Conservation (phyloP, 1,284 basidiomycete species). For the Apiotrichum brassicae region DNA sequence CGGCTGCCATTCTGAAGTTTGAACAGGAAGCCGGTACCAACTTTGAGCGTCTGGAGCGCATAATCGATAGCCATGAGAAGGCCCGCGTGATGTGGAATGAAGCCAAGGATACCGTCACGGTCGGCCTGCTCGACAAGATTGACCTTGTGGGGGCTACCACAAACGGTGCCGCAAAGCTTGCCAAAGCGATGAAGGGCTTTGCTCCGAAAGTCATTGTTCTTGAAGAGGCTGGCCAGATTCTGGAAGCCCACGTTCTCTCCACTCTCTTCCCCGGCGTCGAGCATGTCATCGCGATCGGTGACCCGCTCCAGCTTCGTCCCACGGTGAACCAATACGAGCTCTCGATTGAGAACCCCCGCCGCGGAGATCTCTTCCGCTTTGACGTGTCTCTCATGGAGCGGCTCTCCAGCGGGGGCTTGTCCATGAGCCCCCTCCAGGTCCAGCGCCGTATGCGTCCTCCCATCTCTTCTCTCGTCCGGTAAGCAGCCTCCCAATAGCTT, state of each 20-base stretch:
- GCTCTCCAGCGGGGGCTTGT: constrained; percentile 51
- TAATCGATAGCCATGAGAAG: too few relatives aligned
- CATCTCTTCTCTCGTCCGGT: constrained; percentile 52
- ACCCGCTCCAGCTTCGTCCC: constrained; percentile 63
- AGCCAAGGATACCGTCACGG: constrained; percentile 35
- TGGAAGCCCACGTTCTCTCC: constrained; percentile 64
- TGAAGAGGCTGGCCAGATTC: constrained; percentile 69
- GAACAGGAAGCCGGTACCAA: constrained; percentile 4
- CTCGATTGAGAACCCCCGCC: constrained; percentile 54
- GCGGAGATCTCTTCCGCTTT: constrained; percentile 53
- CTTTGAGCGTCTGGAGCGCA: constrained; percentile 29
- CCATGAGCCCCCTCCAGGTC: constrained; percentile 52
- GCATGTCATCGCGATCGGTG: constrained; percentile 59
- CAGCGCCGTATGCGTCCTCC: constrained; percentile 52
- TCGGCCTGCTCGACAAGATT: background rate
- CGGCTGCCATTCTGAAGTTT: background rate
- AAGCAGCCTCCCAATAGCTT: background rate
- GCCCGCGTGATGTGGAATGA: constrained; percentile 31
- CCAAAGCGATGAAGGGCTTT: constrained; percentile 47
- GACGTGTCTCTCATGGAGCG: constrained; percentile 62
- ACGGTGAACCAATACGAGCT: constrained; percentile 59
- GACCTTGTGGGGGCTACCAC: background rate
- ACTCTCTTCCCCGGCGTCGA: constrained; percentile 54
- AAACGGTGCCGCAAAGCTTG: background rate
- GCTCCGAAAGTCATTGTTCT: constrained; percentile 56